Evolutionary conservation across 768 basidiomycete species (phyloP), one percentile per base, ranked within the genome.

Genomic region (Rhizopogon roseolus): DNA sequence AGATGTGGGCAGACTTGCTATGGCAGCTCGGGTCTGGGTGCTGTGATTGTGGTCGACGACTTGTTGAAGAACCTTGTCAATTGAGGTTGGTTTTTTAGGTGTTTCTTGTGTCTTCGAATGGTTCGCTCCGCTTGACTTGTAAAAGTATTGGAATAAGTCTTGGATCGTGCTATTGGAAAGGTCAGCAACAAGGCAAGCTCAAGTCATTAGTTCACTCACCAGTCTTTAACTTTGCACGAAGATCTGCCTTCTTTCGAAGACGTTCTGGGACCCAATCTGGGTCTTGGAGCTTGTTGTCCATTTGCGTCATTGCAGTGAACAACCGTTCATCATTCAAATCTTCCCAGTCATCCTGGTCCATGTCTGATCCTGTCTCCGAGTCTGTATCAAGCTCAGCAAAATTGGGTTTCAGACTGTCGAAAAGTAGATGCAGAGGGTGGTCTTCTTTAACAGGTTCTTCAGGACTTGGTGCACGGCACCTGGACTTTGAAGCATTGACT

Each of bases 271-370:
- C 11, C 52, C 46, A 50, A 32, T 53, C 52, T 34, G 29, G 29
- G 39, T 55, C 52, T 43, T 3, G 14, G 25, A 43, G 41, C 41
- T 8, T 43, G 41, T 43, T 9, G 6, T 43, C 41, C 41, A 43
- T 43, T 16, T 43, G n/a, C n/a, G n/a, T n/a, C n/a, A n/a, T n/a
- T n/a, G n/a, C n/a, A n/a, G n/a, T n/a, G n/a, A n/a, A n/a, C n/a
- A n/a, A n/a, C n/a, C n/a, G n/a, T n/a, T n/a, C n/a, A n/a, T n/a
- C n/a, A n/a, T 29, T 29, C 28, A 29, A 8, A 6, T 29, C 28
- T 29, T 78, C 41, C 41, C 25, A 43, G 6, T 43, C 25, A 27
- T 43, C 41, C 41, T 43, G 14, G 25, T 43, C 25, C 13, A 27
- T 8, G 9, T 43, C 16, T 43, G 42, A 43, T 43, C 25, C 25